phyloP scores from a whole-genome alignment of 2,329 filamentous ascomycete species.

The Xylariaceae sp. region DNA sequence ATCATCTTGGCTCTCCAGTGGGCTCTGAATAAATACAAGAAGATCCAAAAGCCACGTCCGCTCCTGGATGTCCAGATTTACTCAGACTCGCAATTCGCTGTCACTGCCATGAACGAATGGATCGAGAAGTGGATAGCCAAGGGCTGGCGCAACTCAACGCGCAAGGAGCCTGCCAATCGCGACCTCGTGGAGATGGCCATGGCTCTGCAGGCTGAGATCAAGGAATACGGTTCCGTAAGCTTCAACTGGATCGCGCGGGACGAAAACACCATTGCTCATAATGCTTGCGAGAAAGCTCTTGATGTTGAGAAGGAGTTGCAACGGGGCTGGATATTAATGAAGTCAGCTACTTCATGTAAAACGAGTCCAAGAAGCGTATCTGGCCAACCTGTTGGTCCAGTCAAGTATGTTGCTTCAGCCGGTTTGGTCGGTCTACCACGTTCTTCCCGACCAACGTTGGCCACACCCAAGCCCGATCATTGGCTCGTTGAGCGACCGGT shows the following conservation, averaged over 20 bases:
- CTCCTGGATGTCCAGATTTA: slow-evolving; percentile 29
- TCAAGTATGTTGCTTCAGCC: too few relatives aligned
- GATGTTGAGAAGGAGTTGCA: slow-evolving; percentile 17
- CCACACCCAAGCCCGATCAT: too few relatives aligned
- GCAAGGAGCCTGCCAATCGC: slow-evolving; percentile 32
- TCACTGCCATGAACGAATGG: slow-evolving; percentile 33
- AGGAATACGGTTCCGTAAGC: slow-evolving; percentile 26
- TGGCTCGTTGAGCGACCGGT: too few relatives aligned
- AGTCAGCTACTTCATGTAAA: too few relatives aligned
- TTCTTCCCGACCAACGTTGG: too few relatives aligned
- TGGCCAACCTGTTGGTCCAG: too few relatives aligned
- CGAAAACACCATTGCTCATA: slow-evolving; percentile 32
- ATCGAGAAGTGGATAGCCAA: slow-evolving; percentile 32
- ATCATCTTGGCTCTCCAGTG: slow-evolving; percentile 44
- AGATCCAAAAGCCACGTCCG: slow-evolving; percentile 18
- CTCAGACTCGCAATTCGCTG: slow-evolving; percentile 35
- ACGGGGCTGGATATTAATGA: too few relatives aligned
- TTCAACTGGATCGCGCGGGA: slow-evolving; percentile 34
- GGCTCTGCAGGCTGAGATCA: slow-evolving; percentile 21
- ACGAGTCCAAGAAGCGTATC: too few relatives aligned
- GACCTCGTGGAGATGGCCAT: slow-evolving; percentile 34
- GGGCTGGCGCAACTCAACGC: slow-evolving; percentile 31
- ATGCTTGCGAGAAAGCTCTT: slow-evolving; percentile 29
- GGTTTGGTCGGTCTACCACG: too few relatives aligned
- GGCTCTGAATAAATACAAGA: slow-evolving; percentile 34